phyloP scores from a whole-genome alignment of 805 yeast species.

The Ogataea sp. region DNA sequence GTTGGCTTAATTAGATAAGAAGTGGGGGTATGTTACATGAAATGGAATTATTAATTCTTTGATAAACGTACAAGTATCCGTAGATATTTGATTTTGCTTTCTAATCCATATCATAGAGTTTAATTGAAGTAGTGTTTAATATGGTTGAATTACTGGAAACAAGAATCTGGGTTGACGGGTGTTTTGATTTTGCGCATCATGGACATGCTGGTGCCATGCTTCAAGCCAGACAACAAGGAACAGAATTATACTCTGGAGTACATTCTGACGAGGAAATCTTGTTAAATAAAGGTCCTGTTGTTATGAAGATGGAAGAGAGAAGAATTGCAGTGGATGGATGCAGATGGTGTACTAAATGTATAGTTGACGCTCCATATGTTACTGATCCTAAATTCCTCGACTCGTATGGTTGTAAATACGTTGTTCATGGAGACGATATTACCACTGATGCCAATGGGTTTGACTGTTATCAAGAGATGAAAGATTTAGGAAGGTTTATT shows the following conservation, averaged over 20 bases:
- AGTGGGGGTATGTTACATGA: too few relatives aligned
- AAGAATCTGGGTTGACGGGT: slow-evolving; percentile 93
- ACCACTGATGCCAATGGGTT: slow-evolving; percentile 94
- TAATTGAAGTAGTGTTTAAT: not conserved
- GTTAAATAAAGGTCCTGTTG: slow-evolving; percentile 86
- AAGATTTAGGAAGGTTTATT: slow-evolving; percentile 75
- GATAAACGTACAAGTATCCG: too few relatives aligned
- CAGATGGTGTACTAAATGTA: slow-evolving; percentile 73
- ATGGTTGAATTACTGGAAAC: slow-evolving; percentile 14
- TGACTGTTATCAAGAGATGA: slow-evolving; percentile 82
- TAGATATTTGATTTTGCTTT: too few relatives aligned
- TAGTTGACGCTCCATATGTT: slow-evolving; percentile 85
- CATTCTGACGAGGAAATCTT: slow-evolving; percentile 86
- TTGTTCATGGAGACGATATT: slow-evolving; percentile 98
- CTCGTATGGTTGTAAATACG: slow-evolving; percentile 66
- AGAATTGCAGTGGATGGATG: slow-evolving; percentile 81
- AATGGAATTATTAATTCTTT: too few relatives aligned
- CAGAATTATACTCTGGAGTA: slow-evolving; percentile 74
- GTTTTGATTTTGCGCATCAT: slow-evolving; percentile 96
- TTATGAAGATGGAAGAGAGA: slow-evolving; percentile 78
- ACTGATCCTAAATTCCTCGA: slow-evolving; percentile 81
- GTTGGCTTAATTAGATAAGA: too few relatives aligned
- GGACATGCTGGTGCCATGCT: slow-evolving; percentile 95
- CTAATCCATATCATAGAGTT: too few relatives aligned
- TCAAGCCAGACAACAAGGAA: slow-evolving; percentile 83